Evolutionary conservation across 1,284 basidiomycete species (phyloP).

Genomic region (Tilletia setariae): DNA sequence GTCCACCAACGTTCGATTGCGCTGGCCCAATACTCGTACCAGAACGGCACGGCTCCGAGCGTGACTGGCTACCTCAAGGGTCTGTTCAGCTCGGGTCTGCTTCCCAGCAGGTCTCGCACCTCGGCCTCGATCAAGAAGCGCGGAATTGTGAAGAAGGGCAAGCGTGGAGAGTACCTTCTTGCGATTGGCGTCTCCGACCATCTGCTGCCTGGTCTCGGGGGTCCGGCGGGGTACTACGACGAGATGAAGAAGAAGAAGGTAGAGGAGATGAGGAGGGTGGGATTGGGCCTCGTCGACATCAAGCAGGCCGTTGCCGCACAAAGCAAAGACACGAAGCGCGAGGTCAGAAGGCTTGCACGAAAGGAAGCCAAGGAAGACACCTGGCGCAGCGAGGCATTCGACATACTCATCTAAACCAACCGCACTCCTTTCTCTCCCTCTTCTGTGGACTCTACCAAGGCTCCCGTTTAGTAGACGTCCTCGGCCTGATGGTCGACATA

Average conservation of each 20-base stretch:
- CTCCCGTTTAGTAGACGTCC: too few species aligned
- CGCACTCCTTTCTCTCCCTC: neutral
- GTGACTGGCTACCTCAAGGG: constrained; percentile 57
- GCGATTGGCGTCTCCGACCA: constrained; percentile 58
- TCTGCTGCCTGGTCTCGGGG: constrained; percentile 55
- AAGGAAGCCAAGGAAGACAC: constrained; percentile 54
- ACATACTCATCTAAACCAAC: constrained; percentile 23
- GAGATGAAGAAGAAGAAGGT: constrained; percentile 51
- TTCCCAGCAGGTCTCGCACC: constrained; percentile 18
- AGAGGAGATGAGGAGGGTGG: constrained; percentile 35
- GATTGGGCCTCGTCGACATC: constrained; percentile 23
- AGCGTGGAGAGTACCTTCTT: constrained; percentile 57
- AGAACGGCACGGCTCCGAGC: constrained; percentile 51
- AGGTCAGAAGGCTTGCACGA: constrained; percentile 51
- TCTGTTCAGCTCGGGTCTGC: constrained; percentile 54
- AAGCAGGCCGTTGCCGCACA: constrained; percentile 27
- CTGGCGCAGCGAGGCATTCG: constrained; percentile 57
- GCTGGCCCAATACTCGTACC: constrained; percentile 52
- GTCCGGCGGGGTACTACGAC: constrained; percentile 46
- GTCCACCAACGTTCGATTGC: constrained; percentile 57
- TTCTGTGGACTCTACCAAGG: too few species aligned
- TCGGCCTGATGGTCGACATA: too few species aligned
- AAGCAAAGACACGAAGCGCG: constrained; percentile 42
- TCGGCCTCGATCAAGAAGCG: constrained; percentile 48
- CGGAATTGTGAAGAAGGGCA: constrained; percentile 57